Conservation (phyloP, 495 filamentous ascomycete species). For the Talaromyces thailandensis region DNA sequence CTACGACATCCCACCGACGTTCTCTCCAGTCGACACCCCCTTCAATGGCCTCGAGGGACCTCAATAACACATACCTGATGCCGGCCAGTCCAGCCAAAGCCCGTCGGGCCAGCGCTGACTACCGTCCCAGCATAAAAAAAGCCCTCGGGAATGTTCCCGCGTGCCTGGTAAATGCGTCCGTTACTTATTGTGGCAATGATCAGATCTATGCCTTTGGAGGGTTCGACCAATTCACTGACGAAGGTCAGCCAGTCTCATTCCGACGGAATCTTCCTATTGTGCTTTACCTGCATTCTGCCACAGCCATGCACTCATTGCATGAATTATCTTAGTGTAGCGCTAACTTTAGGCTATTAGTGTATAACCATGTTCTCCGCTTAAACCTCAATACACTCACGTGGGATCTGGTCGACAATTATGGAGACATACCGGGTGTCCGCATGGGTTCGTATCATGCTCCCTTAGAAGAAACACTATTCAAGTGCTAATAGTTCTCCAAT, state of each 20-base stretch:
- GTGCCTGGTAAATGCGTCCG: conserved; percentile 93
- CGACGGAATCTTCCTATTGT: background rate
- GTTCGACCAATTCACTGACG: conserved; percentile 98
- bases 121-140: conserved; percentile 71
- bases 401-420: conserved; percentile 96
- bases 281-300: background rate
- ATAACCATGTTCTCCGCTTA: conserved; percentile 89
- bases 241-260: conserved; percentile 42
- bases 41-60: conserved; percentile 27
- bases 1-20: conserved; percentile 17
- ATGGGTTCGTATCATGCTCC: conserved; percentile 61
- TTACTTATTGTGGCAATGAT: conserved; percentile 93
- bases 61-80: conserved; percentile 72
- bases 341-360: conserved; percentile 47
- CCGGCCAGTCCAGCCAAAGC: conserved; percentile 63
- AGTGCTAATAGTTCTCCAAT: conserved; percentile 5
- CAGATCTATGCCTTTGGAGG: conserved; percentile 97
- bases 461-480: background rate
- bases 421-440: conserved; percentile 93
- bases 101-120: conserved; percentile 53
- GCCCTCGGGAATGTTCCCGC: conserved; percentile 82
- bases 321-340: background rate
- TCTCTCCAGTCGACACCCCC: conserved; percentile 20
- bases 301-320: background rate
- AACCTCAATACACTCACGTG: conserved; percentile 82